Percentiles rank a stretch among this genome's conserved stretches.
These are phyloP conservation scores for Polygonum maritimum DNA, from an alignment of 148 eudicot genomes.

Conservation along the genomic window DNA sequence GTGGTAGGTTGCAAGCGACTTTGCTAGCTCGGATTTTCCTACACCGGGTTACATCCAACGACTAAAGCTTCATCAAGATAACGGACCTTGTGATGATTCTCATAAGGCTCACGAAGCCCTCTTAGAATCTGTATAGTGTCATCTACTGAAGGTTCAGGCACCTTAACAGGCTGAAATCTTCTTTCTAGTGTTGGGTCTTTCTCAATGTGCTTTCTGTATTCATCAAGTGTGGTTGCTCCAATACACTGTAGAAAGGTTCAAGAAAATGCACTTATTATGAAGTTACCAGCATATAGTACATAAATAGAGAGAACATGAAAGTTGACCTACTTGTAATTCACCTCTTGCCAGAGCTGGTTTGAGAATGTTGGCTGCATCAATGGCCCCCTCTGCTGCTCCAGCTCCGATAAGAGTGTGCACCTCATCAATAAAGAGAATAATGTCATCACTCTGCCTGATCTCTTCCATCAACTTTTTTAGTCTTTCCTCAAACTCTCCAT, in stretches of 20 bases:
- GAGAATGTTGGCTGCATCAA: constrained; percentile 89
- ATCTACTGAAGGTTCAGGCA: constrained; percentile 83
- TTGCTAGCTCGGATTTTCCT: constrained; percentile 11
- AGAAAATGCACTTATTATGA: too few relatives aligned
- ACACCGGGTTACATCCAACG: constrained; percentile 18
- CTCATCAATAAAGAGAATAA: constrained; percentile 83
- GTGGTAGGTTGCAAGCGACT: constrained; percentile 4
- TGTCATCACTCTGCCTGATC: constrained; percentile 71
- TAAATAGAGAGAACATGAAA: too few relatives aligned
- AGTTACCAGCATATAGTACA: too few relatives aligned
- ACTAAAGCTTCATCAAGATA: constrained; percentile 16
- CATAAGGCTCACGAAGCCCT: constrained; percentile 86
- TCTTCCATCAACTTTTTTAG: constrained; percentile 90
- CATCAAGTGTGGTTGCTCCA: constrained; percentile 93
- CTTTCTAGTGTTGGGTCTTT: constrained; percentile 89
- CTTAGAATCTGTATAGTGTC: constrained; percentile 77
- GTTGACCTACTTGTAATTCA: constrained; percentile 64
- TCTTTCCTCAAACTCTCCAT: constrained; percentile 90
- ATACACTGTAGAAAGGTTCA: constrained; percentile 53
- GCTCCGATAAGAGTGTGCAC: constrained; percentile 91
- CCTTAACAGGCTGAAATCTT: not conserved
- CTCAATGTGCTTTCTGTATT: constrained; percentile 86
- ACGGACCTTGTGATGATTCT: constrained; percentile 28
- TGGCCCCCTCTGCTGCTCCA: constrained; percentile 91
- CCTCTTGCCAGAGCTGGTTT: constrained; percentile 95